Evolutionary conservation across 208 protist species (phyloP).

Genomic region (Borovskyia barvae): DNA sequence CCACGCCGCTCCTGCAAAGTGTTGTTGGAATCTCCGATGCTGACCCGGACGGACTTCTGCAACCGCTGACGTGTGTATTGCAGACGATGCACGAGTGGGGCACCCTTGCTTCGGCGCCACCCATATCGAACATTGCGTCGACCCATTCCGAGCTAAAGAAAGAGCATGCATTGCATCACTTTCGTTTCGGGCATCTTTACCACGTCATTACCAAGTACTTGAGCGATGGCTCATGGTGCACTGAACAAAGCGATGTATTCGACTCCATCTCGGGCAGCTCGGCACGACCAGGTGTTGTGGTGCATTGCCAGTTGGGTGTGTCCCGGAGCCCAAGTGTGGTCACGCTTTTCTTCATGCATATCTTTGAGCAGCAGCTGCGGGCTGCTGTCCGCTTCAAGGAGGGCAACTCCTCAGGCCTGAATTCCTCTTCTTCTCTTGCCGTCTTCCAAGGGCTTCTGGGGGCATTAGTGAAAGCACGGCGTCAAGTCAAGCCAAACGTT

Average conservation of each 20-base stretch:
- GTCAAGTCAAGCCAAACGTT: conserved; percentile 56
- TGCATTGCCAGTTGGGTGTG: conserved; percentile 78
- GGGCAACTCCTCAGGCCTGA: not conserved
- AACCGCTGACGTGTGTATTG: conserved; percentile 3
- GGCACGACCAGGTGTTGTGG: too few relatives aligned
- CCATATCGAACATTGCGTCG: too few relatives aligned
- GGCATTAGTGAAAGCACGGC: conserved; percentile 43
- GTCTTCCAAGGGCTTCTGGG: conserved; percentile 26
- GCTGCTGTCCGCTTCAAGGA: not conserved
- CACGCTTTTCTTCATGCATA: conserved; percentile 37
- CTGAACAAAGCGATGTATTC: too few relatives aligned
- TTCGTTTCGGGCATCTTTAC: too few relatives aligned
- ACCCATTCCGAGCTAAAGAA: too few relatives aligned
- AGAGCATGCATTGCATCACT: too few relatives aligned
- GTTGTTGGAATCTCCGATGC: not conserved
- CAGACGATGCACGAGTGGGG: conserved; percentile 11
- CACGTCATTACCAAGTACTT: too few relatives aligned
- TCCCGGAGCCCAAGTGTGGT: conserved; percentile 78
- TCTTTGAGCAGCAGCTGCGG: conserved; percentile 6
- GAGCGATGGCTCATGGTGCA: too few relatives aligned
- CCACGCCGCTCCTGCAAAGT: conserved; percentile 12
- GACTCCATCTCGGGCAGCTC: too few relatives aligned
- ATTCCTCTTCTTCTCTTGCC: conserved; percentile 7
- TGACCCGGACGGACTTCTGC: not conserved
- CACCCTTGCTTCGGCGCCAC: too few relatives aligned